Evolutionary conservation across 2,329 filamentous ascomycete genomes (phyloP), one percentile per base, ranked within the genome.

Genomic region (Colletotrichum melonis): DNA sequence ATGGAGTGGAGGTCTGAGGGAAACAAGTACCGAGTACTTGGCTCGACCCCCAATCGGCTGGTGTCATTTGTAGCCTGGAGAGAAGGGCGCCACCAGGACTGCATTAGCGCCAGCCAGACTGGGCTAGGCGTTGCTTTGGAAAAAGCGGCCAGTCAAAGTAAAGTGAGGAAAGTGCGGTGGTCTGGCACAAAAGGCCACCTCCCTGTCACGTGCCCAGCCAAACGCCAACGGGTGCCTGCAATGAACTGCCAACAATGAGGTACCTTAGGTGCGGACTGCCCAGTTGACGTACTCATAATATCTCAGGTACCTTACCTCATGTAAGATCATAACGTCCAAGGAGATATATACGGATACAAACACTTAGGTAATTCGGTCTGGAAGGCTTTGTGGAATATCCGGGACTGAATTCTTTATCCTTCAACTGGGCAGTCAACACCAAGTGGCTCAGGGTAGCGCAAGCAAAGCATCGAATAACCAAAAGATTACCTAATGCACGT

Each of bases 81-180:
- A n/a, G 64, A 32, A 46, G 62, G 42, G 70, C 52, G 69, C 60
- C 73, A 72, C 64, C 52, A 46, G 46, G 62, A 58, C 62, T 56
- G 69, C 60, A 69, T 74, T 74, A 74, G 73, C 73, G 73, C 49
- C 73, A 74, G 69, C 65, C 65, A 74, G 73, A 73, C 59, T 35
- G 60, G 65, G 62, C 49, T 73, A 55, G 55, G 52, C 67, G 57
- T 32, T 69, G 67, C 67, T 70, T 55, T 58, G 60, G 67, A 11
- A 54, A 55, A 65, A 62, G 60, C 71, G 35, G 67, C 67, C 66
- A 73, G 71, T 52, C 67, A 70, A 60, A 56, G 60, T 65, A 49
- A 22, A 22, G 42, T 49, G 19, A 56, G 60, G 60, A 49, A 49
- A 22, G 42, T 49, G 19, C 16, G 19, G 42, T 49, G 67, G 54